Conservation (phyloP, 2,329 filamentous ascomycete genomes). For the Fusarium mexicanum region DNA sequence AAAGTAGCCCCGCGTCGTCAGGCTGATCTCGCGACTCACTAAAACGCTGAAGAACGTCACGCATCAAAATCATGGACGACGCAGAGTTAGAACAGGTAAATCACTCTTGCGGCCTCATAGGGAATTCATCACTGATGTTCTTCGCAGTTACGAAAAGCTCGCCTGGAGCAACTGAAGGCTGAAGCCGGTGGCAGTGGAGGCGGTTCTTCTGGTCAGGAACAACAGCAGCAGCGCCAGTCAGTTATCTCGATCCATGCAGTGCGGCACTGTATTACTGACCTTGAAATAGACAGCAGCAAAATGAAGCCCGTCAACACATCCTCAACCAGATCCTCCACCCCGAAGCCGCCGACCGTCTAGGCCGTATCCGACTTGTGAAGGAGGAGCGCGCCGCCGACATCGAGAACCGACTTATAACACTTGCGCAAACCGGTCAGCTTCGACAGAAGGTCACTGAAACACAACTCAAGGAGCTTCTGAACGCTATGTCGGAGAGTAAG, state of each 20-base stretch:
- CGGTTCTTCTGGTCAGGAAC: constrained; percentile 53
- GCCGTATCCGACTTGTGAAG: constrained; percentile 95
- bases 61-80: constrained; percentile 52
- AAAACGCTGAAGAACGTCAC: constrained; percentile 10
- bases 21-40: constrained; percentile 33
- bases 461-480: constrained; percentile 91
- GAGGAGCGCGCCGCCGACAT: constrained; percentile 88
- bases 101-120: not conserved
- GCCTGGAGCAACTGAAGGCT: constrained; percentile 91
- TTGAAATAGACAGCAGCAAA: constrained; percentile 54
- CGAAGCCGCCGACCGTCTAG: constrained; percentile 90
- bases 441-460: constrained; percentile 88
- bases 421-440: constrained; percentile 88
- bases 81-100: constrained; percentile 56
- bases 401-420: constrained; percentile 91
- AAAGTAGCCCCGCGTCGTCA: constrained; percentile 31
- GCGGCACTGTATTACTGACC: not conserved
- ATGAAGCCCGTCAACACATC: constrained; percentile 79
- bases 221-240: constrained; percentile 68
- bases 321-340: constrained; percentile 94
- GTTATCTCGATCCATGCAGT: not conserved
- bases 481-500: constrained; percentile 82
- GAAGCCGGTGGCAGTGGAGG: constrained; percentile 64
- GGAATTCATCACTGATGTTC: not conserved
- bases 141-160: constrained; percentile 84